Evolutionary conservation across 345 rosid species (phyloP).

Genomic region (Acer yangbiense): DNA sequence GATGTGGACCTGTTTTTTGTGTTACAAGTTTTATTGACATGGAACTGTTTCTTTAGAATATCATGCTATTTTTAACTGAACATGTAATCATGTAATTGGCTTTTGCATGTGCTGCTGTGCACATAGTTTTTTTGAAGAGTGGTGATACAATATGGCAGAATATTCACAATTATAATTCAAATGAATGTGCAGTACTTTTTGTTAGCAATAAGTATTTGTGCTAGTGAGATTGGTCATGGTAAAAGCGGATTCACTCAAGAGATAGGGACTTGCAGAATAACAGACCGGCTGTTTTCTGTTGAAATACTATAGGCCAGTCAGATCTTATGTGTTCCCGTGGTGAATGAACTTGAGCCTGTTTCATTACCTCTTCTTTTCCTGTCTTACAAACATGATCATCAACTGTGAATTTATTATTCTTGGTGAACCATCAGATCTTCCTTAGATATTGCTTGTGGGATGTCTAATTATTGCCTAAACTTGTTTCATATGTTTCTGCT

Average conservation of each 20-base stretch:
- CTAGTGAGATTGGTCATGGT: slow-evolving; percentile 2
- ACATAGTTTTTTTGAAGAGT: not conserved
- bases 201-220: not conserved
- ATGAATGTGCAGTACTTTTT: too few relatives aligned
- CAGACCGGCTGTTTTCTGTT: not conserved
- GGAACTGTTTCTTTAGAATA: slow-evolving; percentile 3
- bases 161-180: not conserved
- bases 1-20: slow-evolving; percentile 8
- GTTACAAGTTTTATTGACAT: not conserved
- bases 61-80: not conserved
- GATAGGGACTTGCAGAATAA: not conserved
- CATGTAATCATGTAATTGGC: not conserved
- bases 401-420: not conserved
- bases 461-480: slow-evolving; percentile 11
- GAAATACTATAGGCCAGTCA: not conserved
- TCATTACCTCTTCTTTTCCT: not conserved
- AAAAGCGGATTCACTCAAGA: not conserved
- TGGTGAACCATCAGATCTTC: not conserved
- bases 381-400: not conserved
- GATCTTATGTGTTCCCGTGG: not conserved
- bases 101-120: slow-evolving; percentile 11
- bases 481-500: not conserved
- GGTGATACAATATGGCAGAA: not conserved
- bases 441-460: not conserved
- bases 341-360: slow-evolving; percentile 3